A percentile compares a stretch with the other conserved stretches of the same genome.
These are phyloP conservation scores for Didymella exigua DNA, from an alignment of 2,329 filamentous ascomycete species.

Conservation along the genomic window DNA sequence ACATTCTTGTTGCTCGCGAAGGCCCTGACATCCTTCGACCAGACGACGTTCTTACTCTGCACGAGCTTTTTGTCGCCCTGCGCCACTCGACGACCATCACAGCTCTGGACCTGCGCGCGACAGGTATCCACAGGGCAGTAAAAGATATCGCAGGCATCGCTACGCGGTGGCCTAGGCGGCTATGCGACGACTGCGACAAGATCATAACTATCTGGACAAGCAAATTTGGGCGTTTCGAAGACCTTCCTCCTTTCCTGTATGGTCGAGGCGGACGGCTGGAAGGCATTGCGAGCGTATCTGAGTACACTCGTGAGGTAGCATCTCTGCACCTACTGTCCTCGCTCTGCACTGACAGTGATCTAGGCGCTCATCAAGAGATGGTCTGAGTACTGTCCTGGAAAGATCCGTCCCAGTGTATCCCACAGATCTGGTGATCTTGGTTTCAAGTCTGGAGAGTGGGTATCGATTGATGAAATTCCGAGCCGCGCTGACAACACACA, in stretches of 20 bases:
- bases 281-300: slow-evolving; percentile 47
- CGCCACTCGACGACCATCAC: slow-evolving; percentile 32
- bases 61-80: slow-evolving; percentile 48
- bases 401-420: slow-evolving; percentile 36
- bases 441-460: slow-evolving; percentile 55
- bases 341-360: not conserved
- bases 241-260: slow-evolving; percentile 50
- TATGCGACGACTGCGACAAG: slow-evolving; percentile 54
- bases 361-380: slow-evolving; percentile 45
- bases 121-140: slow-evolving; percentile 55
- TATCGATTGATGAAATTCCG: not conserved
- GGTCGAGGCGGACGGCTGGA: slow-evolving; percentile 52
- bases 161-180: slow-evolving; percentile 54
- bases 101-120: slow-evolving; percentile 47
- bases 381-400: slow-evolving; percentile 39
- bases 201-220: slow-evolving; percentile 49
- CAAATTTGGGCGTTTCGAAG: slow-evolving; percentile 47
- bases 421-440: slow-evolving; percentile 50
- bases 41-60: slow-evolving; percentile 53
- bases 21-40: slow-evolving; percentile 51
- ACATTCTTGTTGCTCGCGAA: slow-evolving; percentile 53
- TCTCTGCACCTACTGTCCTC: not conserved
- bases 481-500: slow-evolving; percentile 22
- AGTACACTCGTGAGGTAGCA: slow-evolving; percentile 48
- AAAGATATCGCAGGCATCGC: slow-evolving; percentile 51